These are phyloP conservation scores for Metarhizium anisopliae DNA, from an alignment of 2,329 filamentous ascomycete species.

Conservation along the genomic window DNA sequence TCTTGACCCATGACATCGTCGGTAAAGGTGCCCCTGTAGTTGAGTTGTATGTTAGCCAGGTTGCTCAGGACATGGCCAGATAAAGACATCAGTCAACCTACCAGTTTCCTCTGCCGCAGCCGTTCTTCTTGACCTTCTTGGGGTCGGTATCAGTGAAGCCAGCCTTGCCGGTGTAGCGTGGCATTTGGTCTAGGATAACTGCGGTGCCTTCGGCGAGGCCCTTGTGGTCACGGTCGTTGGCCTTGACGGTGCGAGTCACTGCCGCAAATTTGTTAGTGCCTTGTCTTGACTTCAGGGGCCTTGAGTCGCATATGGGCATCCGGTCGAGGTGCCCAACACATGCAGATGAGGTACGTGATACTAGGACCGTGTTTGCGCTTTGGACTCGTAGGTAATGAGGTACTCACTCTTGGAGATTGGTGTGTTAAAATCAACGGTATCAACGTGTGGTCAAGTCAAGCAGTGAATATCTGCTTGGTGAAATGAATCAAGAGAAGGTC, in stretches of 20 bases:
- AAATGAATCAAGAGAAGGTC: not conserved
- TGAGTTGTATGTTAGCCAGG: not conserved
- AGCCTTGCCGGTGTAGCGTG: conserved; percentile 87
- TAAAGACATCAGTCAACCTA: conserved; percentile 36
- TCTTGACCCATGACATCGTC: conserved; percentile 77
- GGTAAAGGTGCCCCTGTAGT: conserved; percentile 66
- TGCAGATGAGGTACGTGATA: not conserved
- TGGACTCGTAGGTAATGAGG: not conserved
- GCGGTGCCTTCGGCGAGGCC: conserved; percentile 67
- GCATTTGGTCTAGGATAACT: conserved; percentile 61
- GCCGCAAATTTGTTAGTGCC: conserved; percentile 8
- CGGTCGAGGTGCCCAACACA: too few species aligned
- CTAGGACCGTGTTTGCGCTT: not conserved
- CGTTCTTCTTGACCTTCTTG: conserved; percentile 95
- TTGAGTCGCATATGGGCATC: not conserved
- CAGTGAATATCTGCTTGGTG: not conserved
- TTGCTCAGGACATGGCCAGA: not conserved
- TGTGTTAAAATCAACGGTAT: not conserved
- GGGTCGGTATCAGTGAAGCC: conserved; percentile 76
- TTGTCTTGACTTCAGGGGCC: not conserved
- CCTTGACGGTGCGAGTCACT: conserved; percentile 99
- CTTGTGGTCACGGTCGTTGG: conserved; percentile 85
- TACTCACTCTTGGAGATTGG: not conserved
- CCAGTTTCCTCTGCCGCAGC: conserved; percentile 90
- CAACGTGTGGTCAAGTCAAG: not conserved